Evolutionary conservation across 1,284 basidiomycete genomes (phyloP).

Genomic region (Irpex lacteus): DNA sequence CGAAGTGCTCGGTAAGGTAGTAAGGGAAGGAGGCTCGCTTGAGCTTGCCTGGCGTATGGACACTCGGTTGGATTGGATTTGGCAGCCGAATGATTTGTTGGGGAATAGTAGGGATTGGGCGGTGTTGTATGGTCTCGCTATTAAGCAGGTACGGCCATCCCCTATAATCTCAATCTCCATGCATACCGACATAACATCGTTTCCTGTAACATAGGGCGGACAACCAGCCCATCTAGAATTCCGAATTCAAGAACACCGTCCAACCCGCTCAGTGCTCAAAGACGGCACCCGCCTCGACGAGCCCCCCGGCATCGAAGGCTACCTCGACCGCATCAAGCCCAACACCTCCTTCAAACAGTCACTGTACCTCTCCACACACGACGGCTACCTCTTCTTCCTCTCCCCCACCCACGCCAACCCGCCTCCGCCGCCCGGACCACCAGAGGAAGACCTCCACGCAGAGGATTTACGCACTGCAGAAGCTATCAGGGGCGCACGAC

Average conservation of each 20-base stretch:
- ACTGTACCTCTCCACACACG: slow-evolving; percentile 72
- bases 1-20: slow-evolving; percentile 50
- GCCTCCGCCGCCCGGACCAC: slow-evolving; percentile 63
- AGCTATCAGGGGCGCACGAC: slow-evolving; percentile 58
- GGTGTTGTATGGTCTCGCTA: slow-evolving; percentile 69
- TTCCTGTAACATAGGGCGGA: too few species aligned
- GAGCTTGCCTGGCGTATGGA: slow-evolving; percentile 76
- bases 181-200: too few species aligned
- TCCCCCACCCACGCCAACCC: slow-evolving; percentile 54
- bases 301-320: slow-evolving; percentile 79
- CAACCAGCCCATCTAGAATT: slow-evolving; percentile 66
- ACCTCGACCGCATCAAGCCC: slow-evolving; percentile 67
- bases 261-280: slow-evolving; percentile 50
- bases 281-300: slow-evolving; percentile 60
- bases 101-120: slow-evolving; percentile 67
- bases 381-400: slow-evolving; percentile 70
- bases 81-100: slow-evolving; percentile 62
- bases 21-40: slow-evolving; percentile 55
- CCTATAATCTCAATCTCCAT: too few species aligned
- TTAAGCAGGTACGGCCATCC: slow-evolving; percentile 68
- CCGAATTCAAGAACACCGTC: slow-evolving; percentile 64
- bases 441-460: slow-evolving; percentile 31
- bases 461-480: slow-evolving; percentile 48
- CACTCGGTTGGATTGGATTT: slow-evolving; percentile 78
- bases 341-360: slow-evolving; percentile 58